Conservation (phyloP, 805 yeast species). For the Candida corydali region DNA sequence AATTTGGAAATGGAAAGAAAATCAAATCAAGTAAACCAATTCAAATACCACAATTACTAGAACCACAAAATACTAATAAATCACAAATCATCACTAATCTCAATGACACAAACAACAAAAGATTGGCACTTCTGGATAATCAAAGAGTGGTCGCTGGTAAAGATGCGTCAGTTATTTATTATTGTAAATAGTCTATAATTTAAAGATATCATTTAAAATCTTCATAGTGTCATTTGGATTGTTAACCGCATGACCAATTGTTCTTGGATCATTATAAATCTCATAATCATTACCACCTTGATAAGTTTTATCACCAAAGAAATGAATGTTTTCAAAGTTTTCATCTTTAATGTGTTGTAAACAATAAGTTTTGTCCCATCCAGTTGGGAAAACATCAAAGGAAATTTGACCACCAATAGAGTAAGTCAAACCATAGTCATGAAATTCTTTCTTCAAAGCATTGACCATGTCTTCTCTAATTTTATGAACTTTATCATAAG, state of each 20-base stretch:
- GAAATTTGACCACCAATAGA: constrained; percentile 99
- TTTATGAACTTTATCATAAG: constrained; percentile 72
- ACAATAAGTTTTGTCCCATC: constrained; percentile 99
- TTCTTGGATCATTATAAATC: constrained; percentile 87
- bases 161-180: constrained; percentile 59
- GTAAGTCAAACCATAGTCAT: constrained; percentile 83
- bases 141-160: constrained; percentile 65
- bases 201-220: constrained; percentile 79
- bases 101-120: constrained; percentile 31
- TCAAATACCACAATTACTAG: constrained; percentile 52
- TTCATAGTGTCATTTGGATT: constrained; percentile 85
- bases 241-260: constrained; percentile 91
- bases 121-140: constrained; percentile 47
- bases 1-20: constrained; percentile 78
- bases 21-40: constrained; percentile 55
- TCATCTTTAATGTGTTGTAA: constrained; percentile 86
- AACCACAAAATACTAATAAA: constrained; percentile 39
- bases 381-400: constrained; percentile 99
- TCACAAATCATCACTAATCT: constrained; percentile 17
- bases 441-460: constrained; percentile 78
- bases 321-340: constrained; percentile 84
- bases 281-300: constrained; percentile 99
- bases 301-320: constrained; percentile 97
- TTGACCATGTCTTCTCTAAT: constrained; percentile 81
- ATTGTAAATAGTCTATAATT: constrained; percentile 19